A percentile compares a stretch with the other conserved stretches of the same genome.
Evolutionary conservation across 768 basidiomycete species (phyloP).

Genomic region (Nidularia sp.): DNA sequence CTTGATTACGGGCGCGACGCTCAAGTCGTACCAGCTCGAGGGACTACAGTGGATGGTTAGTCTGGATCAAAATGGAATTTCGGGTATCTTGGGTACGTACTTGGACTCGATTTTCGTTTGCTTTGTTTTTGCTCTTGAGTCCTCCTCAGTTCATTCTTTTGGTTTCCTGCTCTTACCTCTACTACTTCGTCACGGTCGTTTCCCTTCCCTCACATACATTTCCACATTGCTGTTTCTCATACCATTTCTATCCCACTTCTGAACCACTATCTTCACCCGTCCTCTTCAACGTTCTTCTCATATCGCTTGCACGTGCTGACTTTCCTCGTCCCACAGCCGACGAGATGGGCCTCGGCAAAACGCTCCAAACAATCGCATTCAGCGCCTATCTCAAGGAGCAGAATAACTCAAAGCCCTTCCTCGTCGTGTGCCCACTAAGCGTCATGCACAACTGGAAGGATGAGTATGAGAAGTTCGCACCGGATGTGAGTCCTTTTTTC

Average conservation of each 20-base stretch:
- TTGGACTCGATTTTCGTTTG: neutral
- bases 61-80: conserved; percentile 80
- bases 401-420: conserved; percentile 67
- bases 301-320: neutral
- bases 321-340: conserved; percentile 52
- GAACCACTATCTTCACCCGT: neutral
- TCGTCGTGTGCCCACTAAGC: conserved; percentile 90
- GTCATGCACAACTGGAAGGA: conserved; percentile 90
- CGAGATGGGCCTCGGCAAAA: conserved; percentile 96
- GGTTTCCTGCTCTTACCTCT: neutral
- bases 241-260: neutral
- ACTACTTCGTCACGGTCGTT: neutral
- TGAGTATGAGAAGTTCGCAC: conserved; percentile 84
- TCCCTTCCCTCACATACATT: neutral
- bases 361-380: conserved; percentile 93
- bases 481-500: conserved; percentile 42
- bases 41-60: conserved; percentile 95
- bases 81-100: conserved; percentile 66
- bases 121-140: too few relatives aligned
- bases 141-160: neutral
- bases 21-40: conserved; percentile 91
- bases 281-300: too few relatives aligned
- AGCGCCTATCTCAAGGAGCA: conserved; percentile 83
- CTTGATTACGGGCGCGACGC: conserved; percentile 76
- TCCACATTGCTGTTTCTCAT: neutral